A percentile compares a stretch with the other conserved stretches of the same genome.
Conservation (phyloP, 2,329 filamentous ascomycete species). For the Alternaria ventricosa region DNA sequence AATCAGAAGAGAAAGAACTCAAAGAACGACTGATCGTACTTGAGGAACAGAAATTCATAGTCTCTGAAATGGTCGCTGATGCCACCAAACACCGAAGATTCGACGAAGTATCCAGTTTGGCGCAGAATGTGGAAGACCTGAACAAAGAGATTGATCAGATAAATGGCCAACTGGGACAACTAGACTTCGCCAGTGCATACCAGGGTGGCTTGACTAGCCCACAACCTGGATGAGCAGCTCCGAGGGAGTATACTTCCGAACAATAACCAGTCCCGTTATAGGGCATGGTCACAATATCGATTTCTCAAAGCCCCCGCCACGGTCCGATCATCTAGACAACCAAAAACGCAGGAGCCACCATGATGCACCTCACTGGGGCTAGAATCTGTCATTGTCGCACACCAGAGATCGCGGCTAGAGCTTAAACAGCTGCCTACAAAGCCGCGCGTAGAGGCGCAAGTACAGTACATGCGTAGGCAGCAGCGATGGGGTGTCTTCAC, state of each 20-base stretch:
- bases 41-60: constrained; percentile 90
- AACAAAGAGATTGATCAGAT: constrained; percentile 76
- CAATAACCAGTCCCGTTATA: background rate
- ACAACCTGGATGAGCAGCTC: constrained; percentile 27
- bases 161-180: constrained; percentile 67
- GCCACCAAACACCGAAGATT: constrained; percentile 79
- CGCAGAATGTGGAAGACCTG: constrained; percentile 81
- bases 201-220: constrained; percentile 35
- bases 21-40: constrained; percentile 81
- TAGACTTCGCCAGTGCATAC: constrained; percentile 68
- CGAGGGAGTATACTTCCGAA: background rate
- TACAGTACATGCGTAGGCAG: background rate
- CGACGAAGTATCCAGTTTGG: constrained; percentile 82
- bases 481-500: background rate
- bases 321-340: background rate
- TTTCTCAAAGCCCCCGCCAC: background rate
- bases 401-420: background rate
- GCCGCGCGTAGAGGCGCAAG: background rate
- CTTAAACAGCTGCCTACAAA: background rate
- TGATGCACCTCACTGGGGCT: background rate
- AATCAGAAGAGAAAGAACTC: constrained; percentile 82
- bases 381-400: background rate
- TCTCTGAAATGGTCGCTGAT: constrained; percentile 81
- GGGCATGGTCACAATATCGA: background rate
- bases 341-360: background rate